These are phyloP conservation scores for Gastrolobium bilobum DNA, from an alignment of 306 rosid genomes.

Conservation along the genomic window DNA sequence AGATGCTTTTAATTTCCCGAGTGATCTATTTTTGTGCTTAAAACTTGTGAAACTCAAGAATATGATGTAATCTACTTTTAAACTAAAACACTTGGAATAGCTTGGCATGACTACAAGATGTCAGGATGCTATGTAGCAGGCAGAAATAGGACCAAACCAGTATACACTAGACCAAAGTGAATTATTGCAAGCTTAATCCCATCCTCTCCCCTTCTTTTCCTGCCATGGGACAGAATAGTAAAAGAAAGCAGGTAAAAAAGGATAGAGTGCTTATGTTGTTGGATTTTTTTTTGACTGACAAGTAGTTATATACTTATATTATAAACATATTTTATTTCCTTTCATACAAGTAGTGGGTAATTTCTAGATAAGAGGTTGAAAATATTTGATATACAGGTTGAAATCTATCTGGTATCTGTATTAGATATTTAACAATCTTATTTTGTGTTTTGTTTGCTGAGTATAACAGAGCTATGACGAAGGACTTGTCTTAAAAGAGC, in stretches of 20 bases:
- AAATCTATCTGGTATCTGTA: conserved; percentile 30
- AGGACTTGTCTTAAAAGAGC: conserved; percentile 44
- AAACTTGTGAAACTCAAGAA: conserved; percentile 10
- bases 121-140: conserved; percentile 21
- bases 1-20: conserved; percentile 29
- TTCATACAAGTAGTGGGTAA: conserved; percentile 9
- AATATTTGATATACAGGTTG: conserved; percentile 13
- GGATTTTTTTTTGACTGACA: conserved; percentile 11
- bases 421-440: conserved; percentile 18
- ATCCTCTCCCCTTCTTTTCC: conserved; percentile 11
- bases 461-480: conserved; percentile 39
- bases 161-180: conserved; percentile 40
- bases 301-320: not conserved
- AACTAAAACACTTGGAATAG: conserved; percentile 21
- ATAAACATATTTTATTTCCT: conserved; percentile 25
- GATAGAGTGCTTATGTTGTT: not conserved
- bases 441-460: conserved; percentile 42
- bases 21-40: conserved; percentile 32
- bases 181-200: conserved; percentile 12
- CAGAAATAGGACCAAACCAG: conserved; percentile 28
- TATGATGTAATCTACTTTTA: conserved; percentile 8
- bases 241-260: conserved; percentile 33
- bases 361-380: not conserved
- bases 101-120: conserved; percentile 41
- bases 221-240: not conserved